Evolutionary conservation across 208 protist species (phyloP).

Genomic region (Leishmania martiniquensis): DNA sequence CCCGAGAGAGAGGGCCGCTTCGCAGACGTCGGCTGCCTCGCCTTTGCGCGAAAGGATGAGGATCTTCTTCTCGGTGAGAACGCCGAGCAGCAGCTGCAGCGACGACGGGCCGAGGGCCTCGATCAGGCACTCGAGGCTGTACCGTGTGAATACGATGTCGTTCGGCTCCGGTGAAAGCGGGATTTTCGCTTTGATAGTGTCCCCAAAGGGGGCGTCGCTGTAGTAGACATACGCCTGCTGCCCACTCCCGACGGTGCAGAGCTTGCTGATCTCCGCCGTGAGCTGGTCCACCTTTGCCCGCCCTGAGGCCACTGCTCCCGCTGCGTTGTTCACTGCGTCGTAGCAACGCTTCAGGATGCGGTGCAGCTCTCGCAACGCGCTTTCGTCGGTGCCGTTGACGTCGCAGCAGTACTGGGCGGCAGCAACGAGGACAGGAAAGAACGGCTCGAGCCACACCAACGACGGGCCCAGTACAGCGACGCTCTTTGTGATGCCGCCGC

Average conservation of each 20-base stretch:
- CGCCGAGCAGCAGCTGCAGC: slow-evolving; percentile 60
- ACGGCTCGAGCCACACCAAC: slow-evolving; percentile 70
- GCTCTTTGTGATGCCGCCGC: slow-evolving; percentile 83
- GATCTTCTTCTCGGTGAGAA: slow-evolving; percentile 72
- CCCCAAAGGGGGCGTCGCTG: slow-evolving; percentile 51
- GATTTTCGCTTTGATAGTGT: slow-evolving; percentile 46
- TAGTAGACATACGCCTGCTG: slow-evolving; percentile 46
- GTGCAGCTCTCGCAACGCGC: slow-evolving; percentile 50
- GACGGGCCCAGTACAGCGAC: slow-evolving; percentile 73
- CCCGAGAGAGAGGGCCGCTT: slow-evolving; percentile 68
- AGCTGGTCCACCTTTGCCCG: slow-evolving; percentile 36
- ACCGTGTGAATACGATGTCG: slow-evolving; percentile 55
- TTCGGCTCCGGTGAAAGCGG: slow-evolving; percentile 49
- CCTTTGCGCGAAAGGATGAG: slow-evolving; percentile 73
- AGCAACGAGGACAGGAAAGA: slow-evolving; percentile 70
- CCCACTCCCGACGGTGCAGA: slow-evolving; percentile 38
- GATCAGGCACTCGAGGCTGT: slow-evolving; percentile 70
- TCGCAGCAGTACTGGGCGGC: slow-evolving; percentile 75
- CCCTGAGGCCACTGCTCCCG: slow-evolving; percentile 21
- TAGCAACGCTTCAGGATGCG: slow-evolving; percentile 61
- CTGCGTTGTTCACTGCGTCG: slow-evolving; percentile 52
- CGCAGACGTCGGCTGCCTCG: slow-evolving; percentile 69
- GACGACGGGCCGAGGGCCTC: slow-evolving; percentile 56
- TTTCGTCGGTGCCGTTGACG: slow-evolving; percentile 53
- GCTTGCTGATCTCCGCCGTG: slow-evolving; percentile 38